A percentile compares a stretch with the other conserved stretches of the same genome.
Evolutionary conservation across 371 early-diverging fungal genomes (phyloP).

Genomic region (Zopfochytrium polystomum): DNA sequence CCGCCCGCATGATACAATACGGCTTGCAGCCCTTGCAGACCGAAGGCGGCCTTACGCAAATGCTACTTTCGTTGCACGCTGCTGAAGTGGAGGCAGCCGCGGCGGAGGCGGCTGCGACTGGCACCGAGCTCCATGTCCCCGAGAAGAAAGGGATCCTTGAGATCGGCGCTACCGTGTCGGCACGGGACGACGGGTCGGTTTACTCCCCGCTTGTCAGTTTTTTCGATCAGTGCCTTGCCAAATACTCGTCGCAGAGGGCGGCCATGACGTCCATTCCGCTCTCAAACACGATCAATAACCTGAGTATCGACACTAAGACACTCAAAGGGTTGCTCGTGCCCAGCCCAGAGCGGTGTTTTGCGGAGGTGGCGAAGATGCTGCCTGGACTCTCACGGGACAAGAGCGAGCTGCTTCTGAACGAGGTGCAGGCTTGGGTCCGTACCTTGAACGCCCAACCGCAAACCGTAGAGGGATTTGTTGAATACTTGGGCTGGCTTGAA

Average conservation of each 20-base stretch:
- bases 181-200: slow-evolving; percentile 20
- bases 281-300: slow-evolving; percentile 42
- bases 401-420: slow-evolving; percentile 51
- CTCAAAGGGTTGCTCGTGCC: slow-evolving; percentile 51
- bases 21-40: neutral
- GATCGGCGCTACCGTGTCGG: slow-evolving; percentile 30
- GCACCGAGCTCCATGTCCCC: neutral
- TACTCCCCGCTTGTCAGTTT: slow-evolving; percentile 45
- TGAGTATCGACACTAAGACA: slow-evolving; percentile 44
- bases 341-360: slow-evolving; percentile 56
- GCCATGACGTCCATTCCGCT: slow-evolving; percentile 44
- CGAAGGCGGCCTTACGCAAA: slow-evolving; percentile 35
- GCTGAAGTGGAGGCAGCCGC: neutral
- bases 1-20: slow-evolving; percentile 32
- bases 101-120: neutral
- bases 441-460: slow-evolving; percentile 48
- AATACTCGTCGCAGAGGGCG: slow-evolving; percentile 43
- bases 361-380: slow-evolving; percentile 47
- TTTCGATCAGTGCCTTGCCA: slow-evolving; percentile 43
- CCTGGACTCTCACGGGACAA: slow-evolving; percentile 54
- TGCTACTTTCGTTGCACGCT: slow-evolving; percentile 16
- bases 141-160: slow-evolving; percentile 26
- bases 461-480: slow-evolving; percentile 56
- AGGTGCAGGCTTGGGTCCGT: slow-evolving; percentile 54
- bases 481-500: slow-evolving; percentile 58